Conservation (phyloP, 805 yeast genomes). For the Teunomyces gatunensis region DNA sequence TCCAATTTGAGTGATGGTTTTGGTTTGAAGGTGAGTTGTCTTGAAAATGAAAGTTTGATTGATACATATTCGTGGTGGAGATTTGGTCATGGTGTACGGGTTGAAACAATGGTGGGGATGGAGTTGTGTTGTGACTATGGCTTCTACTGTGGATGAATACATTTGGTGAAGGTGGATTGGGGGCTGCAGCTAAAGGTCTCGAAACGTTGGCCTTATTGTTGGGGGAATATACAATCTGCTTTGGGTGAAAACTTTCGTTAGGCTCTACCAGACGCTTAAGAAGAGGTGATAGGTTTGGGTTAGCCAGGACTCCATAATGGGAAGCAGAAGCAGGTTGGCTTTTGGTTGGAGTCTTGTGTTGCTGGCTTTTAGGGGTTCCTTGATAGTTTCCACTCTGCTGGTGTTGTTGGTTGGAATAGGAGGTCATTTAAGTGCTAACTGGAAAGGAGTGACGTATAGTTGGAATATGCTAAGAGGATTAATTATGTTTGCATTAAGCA, state of each 20-base stretch:
- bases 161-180: constrained; percentile 1
- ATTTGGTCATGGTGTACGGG: constrained; percentile 13
- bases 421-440: neutral
- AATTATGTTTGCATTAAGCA: constrained; percentile 1
- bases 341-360: constrained; percentile 3
- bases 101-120: constrained; percentile 10
- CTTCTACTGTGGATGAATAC: constrained; percentile 10
- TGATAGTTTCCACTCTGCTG: neutral
- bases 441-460: constrained; percentile 4
- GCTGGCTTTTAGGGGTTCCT: neutral
- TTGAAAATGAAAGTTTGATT: constrained; percentile 3
- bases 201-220: neutral
- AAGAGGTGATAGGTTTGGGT: neutral
- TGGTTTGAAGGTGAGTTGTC: neutral
- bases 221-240: neutral
- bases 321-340: neutral
- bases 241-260: neutral
- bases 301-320: neutral
- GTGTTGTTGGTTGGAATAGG: constrained; percentile 1
- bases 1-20: constrained; percentile 9
- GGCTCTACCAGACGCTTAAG: neutral
- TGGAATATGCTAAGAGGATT: neutral
- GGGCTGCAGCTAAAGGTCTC: neutral
- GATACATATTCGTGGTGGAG: neutral
- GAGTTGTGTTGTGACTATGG: constrained; percentile 13